Evolutionary conservation across 2,329 filamentous ascomycete species (phyloP), one percentile per base, ranked within the genome.

Genomic region (Arthrobotrys megalospora): DNA sequence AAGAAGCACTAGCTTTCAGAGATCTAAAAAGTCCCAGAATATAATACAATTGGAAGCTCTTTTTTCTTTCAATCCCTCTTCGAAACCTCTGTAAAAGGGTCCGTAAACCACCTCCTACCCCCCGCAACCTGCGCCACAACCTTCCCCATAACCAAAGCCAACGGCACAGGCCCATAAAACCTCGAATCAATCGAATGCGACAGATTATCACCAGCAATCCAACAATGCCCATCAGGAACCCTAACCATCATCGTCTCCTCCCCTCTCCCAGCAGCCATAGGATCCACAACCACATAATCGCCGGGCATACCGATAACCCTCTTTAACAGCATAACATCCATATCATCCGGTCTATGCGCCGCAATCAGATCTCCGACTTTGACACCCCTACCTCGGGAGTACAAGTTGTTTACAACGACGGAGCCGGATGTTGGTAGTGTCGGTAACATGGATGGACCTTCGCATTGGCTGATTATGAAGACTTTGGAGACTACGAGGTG

Each of bases 211-310:
- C 96, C 96, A 1, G 90, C 89, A 6, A 97, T 86, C 90, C 93
- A 98, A 82, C 94, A 96, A 86, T 99, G 96, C 0, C 96, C 96
- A 82, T 92, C 87, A 0, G 96, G 96, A 14, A 99, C 90, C 92
- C 96, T 82, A 28, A 60, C 52, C 66, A 53, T 75, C 41, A 78
- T 65, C 45, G 64, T 67, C 47, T 69, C 72, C 62, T 69, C 70
- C 36, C 50, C 76, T 4, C 34, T 50, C 19, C 65, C 68, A 36
- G 64, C 47, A 45, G 79, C 52, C 55, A 79, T 82, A 53, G 83
- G 82, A 82, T 87, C 85, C 68, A 83, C 83, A 79, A 86, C 84
- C 28, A 88, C 86, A 82, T 87, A 88, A 83, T 88, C 87, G 21
- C 87, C 92, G 0, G 90, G 90, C 88, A 94, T 86, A 24, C 91